Evolutionary conservation across 805 yeast species (phyloP).

Genomic region (Ogataea glucozyma): DNA sequence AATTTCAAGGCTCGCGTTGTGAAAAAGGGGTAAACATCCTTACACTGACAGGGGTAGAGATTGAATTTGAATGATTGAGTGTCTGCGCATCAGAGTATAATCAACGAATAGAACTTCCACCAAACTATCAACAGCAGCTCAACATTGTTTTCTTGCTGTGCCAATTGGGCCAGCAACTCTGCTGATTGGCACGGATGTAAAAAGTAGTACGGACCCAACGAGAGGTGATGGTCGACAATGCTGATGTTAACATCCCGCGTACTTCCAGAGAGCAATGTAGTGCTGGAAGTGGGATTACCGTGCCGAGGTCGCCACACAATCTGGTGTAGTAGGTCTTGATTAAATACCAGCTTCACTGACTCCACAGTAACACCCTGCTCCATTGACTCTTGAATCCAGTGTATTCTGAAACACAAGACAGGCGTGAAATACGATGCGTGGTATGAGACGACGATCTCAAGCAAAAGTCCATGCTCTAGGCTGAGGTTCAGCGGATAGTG

Average conservation of each 20-base stretch:
- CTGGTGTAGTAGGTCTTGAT: conserved; percentile 4
- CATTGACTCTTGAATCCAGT: not conserved
- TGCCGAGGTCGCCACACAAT: conserved; percentile 6
- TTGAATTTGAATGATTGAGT: not conserved
- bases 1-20: no score
- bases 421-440: conserved; percentile 17
- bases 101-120: conserved; percentile 31
- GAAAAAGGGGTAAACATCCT: not conserved
- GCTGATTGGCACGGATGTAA: conserved; percentile 45
- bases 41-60: not conserved
- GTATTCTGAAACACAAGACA: conserved; percentile 19
- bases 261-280: not conserved
- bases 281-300: not conserved
- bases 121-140: conserved; percentile 26
- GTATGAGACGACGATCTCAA: conserved; percentile 15
- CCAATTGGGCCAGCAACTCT: conserved; percentile 28
- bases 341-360: conserved; percentile 15
- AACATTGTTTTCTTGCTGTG: not conserved
- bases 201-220: conserved; percentile 23
- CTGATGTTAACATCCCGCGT: not conserved
- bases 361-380: conserved; percentile 8
- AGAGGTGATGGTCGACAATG: conserved; percentile 14
- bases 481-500: not conserved
- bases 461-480: not conserved
- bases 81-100: conserved; percentile 9